phyloP scores from a whole-genome alignment of 169 alveolate genomes.

The Cryptosporidium canis region DNA sequence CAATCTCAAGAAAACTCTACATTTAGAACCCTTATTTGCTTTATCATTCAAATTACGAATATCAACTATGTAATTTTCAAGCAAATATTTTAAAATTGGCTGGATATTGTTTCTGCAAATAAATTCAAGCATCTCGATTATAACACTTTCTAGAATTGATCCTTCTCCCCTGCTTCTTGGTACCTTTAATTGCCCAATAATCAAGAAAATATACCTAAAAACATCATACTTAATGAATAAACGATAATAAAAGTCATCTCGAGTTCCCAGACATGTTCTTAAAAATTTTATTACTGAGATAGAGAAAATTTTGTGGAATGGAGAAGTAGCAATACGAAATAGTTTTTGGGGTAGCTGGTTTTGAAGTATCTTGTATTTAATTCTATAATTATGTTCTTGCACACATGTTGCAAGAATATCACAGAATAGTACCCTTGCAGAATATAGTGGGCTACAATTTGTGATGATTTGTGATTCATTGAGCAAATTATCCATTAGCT shows the following conservation, averaged over 20 bases:
- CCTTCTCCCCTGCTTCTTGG: constrained; percentile 68
- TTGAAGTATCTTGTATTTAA: constrained; percentile 80
- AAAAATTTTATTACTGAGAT: constrained; percentile 80
- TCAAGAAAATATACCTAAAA: constrained; percentile 32
- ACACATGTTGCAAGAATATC: constrained; percentile 81
- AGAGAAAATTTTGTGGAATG: constrained; percentile 80
- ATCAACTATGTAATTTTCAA: constrained; percentile 23
- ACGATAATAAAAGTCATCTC: constrained; percentile 69
- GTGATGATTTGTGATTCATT: constrained; percentile 25
- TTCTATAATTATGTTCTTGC: constrained; percentile 80
- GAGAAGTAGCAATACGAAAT: constrained; percentile 73
- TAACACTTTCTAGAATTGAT: constrained; percentile 58
- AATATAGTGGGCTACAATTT: neutral
- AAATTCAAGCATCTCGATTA: constrained; percentile 65
- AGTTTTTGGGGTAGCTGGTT: constrained; percentile 79
- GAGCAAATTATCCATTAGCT: constrained; percentile 72
- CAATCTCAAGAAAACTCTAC: constrained; percentile 61
- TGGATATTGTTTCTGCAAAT: constrained; percentile 63
- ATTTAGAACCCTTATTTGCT: constrained; percentile 27
- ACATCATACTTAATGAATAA: constrained; percentile 52
- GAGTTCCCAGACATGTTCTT: constrained; percentile 75
- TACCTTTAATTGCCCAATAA: constrained; percentile 4
- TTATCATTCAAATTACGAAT: constrained; percentile 1
- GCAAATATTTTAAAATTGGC: constrained; percentile 9
- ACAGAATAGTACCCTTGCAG: constrained; percentile 78